A percentile compares a stretch with the other conserved stretches of the same genome.
Conservation (phyloP, 441 rosid species). For the Erodium trifolium region DNA sequence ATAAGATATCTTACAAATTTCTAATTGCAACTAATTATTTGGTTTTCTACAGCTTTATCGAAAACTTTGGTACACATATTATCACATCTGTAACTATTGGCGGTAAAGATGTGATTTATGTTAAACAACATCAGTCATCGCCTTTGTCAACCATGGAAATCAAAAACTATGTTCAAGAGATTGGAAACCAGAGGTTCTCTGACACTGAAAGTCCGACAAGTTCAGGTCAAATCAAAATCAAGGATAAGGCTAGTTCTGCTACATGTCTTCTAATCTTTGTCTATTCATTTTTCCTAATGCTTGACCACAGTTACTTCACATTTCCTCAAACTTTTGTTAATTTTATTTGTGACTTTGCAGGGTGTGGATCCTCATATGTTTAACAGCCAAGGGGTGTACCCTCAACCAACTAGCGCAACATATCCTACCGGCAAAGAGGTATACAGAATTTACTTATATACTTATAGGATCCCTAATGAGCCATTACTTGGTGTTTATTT, state of each 20-base stretch:
- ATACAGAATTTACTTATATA: conserved; percentile 12
- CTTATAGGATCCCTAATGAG: not conserved
- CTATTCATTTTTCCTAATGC: not conserved
- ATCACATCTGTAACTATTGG: conserved; percentile 72
- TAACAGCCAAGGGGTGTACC: conserved; percentile 69
- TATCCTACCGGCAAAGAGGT: conserved; percentile 60
- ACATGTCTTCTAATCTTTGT: not conserved
- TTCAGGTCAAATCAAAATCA: conserved; percentile 50
- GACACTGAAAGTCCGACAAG: conserved; percentile 43
- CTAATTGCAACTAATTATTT: conserved; percentile 16
- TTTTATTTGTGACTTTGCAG: conserved; percentile 26
- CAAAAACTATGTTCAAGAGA: conserved; percentile 52
- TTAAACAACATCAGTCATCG: conserved; percentile 67
- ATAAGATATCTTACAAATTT: conserved; percentile 10
- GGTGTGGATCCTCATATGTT: conserved; percentile 53
- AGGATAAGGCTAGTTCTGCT: conserved; percentile 54
- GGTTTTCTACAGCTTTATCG: conserved; percentile 51
- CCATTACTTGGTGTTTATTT: not conserved
- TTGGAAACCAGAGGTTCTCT: conserved; percentile 45
- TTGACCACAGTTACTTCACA: conserved; percentile 12
- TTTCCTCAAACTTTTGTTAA: not conserved
- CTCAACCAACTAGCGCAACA: conserved; percentile 49
- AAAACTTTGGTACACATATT: conserved; percentile 68
- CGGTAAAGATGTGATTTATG: conserved; percentile 68
- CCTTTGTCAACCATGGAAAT: conserved; percentile 48